These are phyloP conservation scores for Malus hybrid DNA, from an alignment of 331 rosid genomes.

Conservation along the genomic window DNA sequence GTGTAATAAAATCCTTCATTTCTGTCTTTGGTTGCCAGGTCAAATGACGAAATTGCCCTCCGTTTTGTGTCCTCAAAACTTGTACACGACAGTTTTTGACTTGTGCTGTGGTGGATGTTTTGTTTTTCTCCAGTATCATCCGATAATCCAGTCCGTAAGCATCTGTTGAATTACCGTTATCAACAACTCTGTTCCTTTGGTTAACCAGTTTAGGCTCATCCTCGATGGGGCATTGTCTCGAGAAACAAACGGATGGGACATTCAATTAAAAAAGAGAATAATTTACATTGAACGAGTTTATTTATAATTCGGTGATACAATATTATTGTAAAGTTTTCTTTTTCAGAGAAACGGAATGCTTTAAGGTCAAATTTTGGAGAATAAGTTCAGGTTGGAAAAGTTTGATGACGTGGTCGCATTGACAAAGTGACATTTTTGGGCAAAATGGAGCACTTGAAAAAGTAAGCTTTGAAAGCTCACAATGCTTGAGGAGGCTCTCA, in stretches of 20 bases:
- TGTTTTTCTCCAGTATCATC: neutral
- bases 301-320: neutral
- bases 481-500: neutral
- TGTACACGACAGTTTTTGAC: neutral
- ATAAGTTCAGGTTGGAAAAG: neutral
- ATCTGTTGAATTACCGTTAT: neutral
- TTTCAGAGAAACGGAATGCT: no score
- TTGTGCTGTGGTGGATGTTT: neutral
- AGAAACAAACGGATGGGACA: neutral
- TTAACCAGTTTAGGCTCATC: neutral
- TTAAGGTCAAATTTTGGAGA: neutral
- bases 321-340: no score
- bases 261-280: no score
- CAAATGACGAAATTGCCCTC: slow-evolving; percentile 13
- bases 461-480: neutral
- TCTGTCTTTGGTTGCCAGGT: neutral
- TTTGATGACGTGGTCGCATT: slow-evolving; percentile 2
- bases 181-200: neutral
- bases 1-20: neutral
- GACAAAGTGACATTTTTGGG: neutral
- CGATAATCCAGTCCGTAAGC: slow-evolving; percentile 7
- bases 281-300: no score
- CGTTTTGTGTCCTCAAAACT: neutral
- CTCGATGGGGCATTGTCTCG: neutral
- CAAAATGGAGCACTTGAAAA: slow-evolving; percentile 6